Evolutionary conservation across 768 basidiomycete species (phyloP).

Genomic region (Lactarius vividus): DNA sequence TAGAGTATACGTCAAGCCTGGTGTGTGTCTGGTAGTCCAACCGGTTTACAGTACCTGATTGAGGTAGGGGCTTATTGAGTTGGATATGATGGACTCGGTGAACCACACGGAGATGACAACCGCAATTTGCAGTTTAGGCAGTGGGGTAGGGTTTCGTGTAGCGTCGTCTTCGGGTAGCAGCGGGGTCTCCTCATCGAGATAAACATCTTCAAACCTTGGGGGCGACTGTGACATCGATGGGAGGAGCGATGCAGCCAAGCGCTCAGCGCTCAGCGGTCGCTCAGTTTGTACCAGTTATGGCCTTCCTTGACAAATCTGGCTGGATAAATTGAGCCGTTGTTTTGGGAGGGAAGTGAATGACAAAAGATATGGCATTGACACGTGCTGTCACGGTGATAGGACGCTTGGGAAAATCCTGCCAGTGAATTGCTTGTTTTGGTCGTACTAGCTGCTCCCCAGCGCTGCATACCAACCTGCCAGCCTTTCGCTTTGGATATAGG

Average conservation of each 20-base stretch:
- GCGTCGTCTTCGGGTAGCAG: not conserved
- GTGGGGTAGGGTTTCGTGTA: not conserved
- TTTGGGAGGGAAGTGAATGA: not conserved
- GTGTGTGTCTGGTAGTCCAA: not conserved
- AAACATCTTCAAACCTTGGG: not conserved
- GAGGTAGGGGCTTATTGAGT: not conserved
- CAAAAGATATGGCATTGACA: not conserved
- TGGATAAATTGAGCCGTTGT: too few relatives aligned
- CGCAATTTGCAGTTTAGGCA: not conserved
- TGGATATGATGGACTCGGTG: not conserved
- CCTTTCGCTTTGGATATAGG: not conserved
- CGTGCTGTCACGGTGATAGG: too few relatives aligned
- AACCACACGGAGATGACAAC: not conserved
- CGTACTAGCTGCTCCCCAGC: too few relatives aligned
- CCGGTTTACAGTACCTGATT: not conserved
- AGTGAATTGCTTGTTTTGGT: too few relatives aligned
- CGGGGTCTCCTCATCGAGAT: not conserved
- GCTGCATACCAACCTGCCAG: too few relatives aligned
- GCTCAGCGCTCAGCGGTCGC: not conserved
- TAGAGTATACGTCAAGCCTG: not conserved
- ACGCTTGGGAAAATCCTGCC: too few relatives aligned
- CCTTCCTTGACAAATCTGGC: not conserved
- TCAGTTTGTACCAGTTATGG: not conserved
- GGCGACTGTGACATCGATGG: not conserved
- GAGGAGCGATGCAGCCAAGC: not conserved